These are phyloP conservation scores for Stylosanthes scabra DNA, from an alignment of 331 rosid species.

Conservation along the genomic window DNA sequence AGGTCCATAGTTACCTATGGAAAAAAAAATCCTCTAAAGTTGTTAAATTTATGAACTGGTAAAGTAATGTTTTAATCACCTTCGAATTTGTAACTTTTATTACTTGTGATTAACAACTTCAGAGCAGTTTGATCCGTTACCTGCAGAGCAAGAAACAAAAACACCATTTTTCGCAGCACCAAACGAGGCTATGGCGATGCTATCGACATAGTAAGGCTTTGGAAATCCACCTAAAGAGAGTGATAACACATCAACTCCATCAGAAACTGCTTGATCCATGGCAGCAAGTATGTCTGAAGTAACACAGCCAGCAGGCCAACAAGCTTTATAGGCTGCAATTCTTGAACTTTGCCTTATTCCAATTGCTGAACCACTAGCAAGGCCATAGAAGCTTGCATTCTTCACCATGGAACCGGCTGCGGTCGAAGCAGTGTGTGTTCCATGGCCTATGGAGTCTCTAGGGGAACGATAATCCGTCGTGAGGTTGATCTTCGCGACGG, in stretches of 20 bases:
- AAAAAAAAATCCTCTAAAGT: too few species aligned
- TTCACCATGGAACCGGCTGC: constrained; percentile 65
- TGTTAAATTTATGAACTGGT: too few species aligned
- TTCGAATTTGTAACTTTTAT: too few species aligned
- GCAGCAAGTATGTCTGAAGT: constrained; percentile 77
- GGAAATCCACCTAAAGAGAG: constrained; percentile 69
- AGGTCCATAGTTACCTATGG: too few species aligned
- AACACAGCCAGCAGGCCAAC: constrained; percentile 64
- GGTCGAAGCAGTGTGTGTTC: constrained; percentile 88
- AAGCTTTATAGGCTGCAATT: constrained; percentile 81
- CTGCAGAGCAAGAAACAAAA: constrained; percentile 78
- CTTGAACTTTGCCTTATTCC: constrained; percentile 80
- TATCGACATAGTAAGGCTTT: constrained; percentile 52
- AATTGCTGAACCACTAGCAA: constrained; percentile 60
- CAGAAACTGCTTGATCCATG: constrained; percentile 72
- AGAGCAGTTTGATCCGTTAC: constrained; percentile 67
- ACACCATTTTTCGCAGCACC: constrained; percentile 67
- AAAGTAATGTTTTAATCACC: too few species aligned
- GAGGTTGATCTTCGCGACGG: constrained; percentile 50
- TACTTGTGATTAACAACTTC: too few species aligned
- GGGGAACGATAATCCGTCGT: constrained; percentile 56
- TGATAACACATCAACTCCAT: constrained; percentile 82
- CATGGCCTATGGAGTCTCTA: constrained; percentile 75
- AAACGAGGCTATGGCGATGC: constrained; percentile 70
- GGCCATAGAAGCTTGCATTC: constrained; percentile 56